These are phyloP conservation scores for Fomes fomentarius DNA, from an alignment of 1,284 basidiomycete species.

Conservation along the genomic window DNA sequence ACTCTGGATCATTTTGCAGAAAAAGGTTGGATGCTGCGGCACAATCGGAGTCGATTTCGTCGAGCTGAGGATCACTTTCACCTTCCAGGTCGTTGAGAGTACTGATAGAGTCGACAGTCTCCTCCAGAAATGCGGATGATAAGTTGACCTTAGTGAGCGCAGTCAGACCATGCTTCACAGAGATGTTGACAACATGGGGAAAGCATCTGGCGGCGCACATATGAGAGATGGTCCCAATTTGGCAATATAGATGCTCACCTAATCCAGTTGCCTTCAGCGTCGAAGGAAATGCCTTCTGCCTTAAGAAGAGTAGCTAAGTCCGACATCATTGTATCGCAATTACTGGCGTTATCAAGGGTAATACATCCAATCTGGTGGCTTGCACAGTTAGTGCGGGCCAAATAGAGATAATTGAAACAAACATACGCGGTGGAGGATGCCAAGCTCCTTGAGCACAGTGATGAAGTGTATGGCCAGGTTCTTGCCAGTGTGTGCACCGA, in stretches of 20 bases:
- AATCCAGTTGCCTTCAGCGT: constrained; percentile 26
- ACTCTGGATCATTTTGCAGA: constrained; percentile 13
- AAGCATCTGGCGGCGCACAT: constrained; percentile 32
- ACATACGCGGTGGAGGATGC: constrained; percentile 18
- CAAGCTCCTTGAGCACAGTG: constrained; percentile 12
- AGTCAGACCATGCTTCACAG: constrained; percentile 30
- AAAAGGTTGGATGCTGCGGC: neutral
- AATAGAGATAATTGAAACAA: neutral
- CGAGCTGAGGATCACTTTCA: neutral
- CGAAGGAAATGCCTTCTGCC: constrained; percentile 24
- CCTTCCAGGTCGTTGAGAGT: neutral
- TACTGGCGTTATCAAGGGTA: constrained; percentile 30
- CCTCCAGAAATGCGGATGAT: neutral
- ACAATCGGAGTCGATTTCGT: neutral
- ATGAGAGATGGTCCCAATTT: neutral
- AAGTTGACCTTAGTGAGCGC: neutral
- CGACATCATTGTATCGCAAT: constrained; percentile 30
- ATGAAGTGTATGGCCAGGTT: constrained; percentile 19
- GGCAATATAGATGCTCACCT: constrained; percentile 15
- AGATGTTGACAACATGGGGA: constrained; percentile 37
- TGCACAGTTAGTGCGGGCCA: neutral
- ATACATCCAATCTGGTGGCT: constrained; percentile 22
- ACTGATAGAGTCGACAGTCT: neutral
- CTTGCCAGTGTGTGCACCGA: constrained; percentile 18
- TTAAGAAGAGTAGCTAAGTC: constrained; percentile 14